phyloP scores from a whole-genome alignment of 2,329 filamentous ascomycete genomes.

The Biscogniauxia marginata region DNA sequence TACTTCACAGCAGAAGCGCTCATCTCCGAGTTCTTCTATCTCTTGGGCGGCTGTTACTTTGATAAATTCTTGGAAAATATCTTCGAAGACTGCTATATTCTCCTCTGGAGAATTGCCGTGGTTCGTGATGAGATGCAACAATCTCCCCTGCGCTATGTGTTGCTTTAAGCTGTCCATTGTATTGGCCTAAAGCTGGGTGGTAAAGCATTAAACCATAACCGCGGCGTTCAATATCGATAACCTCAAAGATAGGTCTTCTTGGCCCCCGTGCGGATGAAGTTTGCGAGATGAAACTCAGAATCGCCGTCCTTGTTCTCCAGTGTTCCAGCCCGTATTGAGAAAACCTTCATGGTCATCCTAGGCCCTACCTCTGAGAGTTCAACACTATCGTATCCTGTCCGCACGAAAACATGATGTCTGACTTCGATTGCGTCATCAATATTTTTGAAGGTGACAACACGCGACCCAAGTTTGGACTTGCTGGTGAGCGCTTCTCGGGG shows the following conservation, averaged over 20 bases:
- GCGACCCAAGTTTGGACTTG: slow-evolving; percentile 75
- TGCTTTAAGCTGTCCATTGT: slow-evolving; percentile 14
- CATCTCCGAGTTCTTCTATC: slow-evolving; percentile 15
- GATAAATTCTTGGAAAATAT: slow-evolving; percentile 8
- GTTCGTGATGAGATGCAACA: slow-evolving; percentile 20
- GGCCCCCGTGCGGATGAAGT: slow-evolving; percentile 87
- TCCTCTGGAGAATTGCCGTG: slow-evolving; percentile 23
- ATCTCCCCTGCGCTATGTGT: slow-evolving; percentile 22
- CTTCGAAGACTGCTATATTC: slow-evolving; percentile 15
- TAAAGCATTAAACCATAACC: background rate
- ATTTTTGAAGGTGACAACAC: slow-evolving; percentile 92
- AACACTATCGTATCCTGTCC: slow-evolving; percentile 85
- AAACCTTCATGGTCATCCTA: slow-evolving; percentile 94
- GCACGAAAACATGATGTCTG: slow-evolving; percentile 89
- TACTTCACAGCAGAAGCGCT: slow-evolving; percentile 4
- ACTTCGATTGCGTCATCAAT: slow-evolving; percentile 93
- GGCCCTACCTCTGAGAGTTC: slow-evolving; percentile 89
- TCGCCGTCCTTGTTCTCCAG: slow-evolving; percentile 94
- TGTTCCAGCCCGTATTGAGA: slow-evolving; percentile 89
- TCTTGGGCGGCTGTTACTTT: slow-evolving; percentile 12
- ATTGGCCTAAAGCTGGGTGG: background rate
- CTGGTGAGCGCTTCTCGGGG: slow-evolving; percentile 74
- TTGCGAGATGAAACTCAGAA: slow-evolving; percentile 92
- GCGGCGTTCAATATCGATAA: background rate
- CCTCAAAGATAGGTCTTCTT: slow-evolving; percentile 92